Conservation (phyloP, 352 stramenopile genomes). For the Phytopythium litorale region DNA sequence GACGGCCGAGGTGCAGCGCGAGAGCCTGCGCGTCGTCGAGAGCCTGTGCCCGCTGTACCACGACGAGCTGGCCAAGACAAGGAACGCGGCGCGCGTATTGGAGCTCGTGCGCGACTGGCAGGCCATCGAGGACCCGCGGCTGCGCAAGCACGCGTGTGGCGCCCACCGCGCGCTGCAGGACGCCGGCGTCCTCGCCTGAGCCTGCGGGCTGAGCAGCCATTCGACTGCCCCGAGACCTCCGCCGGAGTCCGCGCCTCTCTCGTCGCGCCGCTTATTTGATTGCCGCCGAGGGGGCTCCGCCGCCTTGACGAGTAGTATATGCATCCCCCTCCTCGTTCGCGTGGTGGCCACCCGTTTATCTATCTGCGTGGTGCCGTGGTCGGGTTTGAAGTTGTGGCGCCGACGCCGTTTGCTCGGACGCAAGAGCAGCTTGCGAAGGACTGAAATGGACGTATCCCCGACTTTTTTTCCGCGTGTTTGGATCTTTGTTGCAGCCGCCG, state of each 20-base stretch:
- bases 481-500: neutral
- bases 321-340: constrained; percentile 1
- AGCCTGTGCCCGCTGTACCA: constrained; percentile 80
- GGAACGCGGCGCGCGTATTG: constrained; percentile 53
- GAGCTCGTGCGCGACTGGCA: constrained; percentile 72
- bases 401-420: neutral
- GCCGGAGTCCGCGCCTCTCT: too few species aligned
- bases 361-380: neutral
- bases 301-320: constrained; percentile 3
- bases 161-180: constrained; percentile 73
- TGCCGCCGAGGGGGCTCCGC: neutral
- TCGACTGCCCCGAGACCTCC: too few species aligned
- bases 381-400: neutral
- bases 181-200: constrained; percentile 70
- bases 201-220: neutral
- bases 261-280: constrained; percentile 3
- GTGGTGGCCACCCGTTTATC: neutral
- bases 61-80: constrained; percentile 70
- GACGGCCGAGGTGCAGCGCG: constrained; percentile 70
- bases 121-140: constrained; percentile 74
- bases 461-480: neutral
- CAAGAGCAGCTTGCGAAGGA: neutral
- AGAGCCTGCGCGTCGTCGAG: constrained; percentile 86
- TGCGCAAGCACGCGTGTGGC: constrained; percentile 86
- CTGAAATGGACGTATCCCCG: neutral